Evolutionary conservation across 2,329 filamentous ascomycete species (phyloP).

Genomic region (Alternaria atra): DNA sequence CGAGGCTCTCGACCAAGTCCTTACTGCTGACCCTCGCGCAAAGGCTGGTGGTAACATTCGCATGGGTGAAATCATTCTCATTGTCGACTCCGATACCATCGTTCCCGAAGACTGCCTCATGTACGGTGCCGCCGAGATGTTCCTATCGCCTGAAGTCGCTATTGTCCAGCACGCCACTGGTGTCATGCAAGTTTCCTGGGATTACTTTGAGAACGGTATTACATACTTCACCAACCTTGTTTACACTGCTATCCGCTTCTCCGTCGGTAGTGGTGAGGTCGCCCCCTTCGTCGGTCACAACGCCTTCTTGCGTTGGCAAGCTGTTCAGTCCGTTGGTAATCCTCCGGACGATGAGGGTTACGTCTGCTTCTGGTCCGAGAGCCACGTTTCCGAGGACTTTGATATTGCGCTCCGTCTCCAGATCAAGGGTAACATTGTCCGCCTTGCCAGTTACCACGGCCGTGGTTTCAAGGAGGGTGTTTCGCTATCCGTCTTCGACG

Average conservation of each 20-base stretch:
- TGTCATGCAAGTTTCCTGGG: constrained; percentile 75
- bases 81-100: constrained; percentile 55
- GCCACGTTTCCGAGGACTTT: constrained; percentile 79
- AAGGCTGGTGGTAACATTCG: constrained; percentile 85
- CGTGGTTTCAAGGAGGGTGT: constrained; percentile 77
- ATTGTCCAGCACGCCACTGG: constrained; percentile 75
- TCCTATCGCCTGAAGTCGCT: constrained; percentile 77
- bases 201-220: constrained; percentile 77
- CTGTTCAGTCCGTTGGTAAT: constrained; percentile 63
- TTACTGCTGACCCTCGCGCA: constrained; percentile 73
- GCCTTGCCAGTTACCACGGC: constrained; percentile 72
- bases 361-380: constrained; percentile 75
- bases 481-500: constrained; percentile 76
- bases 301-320: constrained; percentile 74
- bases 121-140: constrained; percentile 83
- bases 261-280: constrained; percentile 73
- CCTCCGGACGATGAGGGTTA: constrained; percentile 63
- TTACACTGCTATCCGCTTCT: constrained; percentile 74
- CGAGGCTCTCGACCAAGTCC: constrained; percentile 65
- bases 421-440: constrained; percentile 71
- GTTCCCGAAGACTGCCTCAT: constrained; percentile 75
- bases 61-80: constrained; percentile 79
- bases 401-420: constrained; percentile 77
- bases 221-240: constrained; percentile 81
- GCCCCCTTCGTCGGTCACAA: constrained; percentile 81